A percentile compares a stretch with the other conserved stretches of the same genome.
Conservation (phyloP, 441 rosid genomes). For the Codiaeum variegatum region DNA sequence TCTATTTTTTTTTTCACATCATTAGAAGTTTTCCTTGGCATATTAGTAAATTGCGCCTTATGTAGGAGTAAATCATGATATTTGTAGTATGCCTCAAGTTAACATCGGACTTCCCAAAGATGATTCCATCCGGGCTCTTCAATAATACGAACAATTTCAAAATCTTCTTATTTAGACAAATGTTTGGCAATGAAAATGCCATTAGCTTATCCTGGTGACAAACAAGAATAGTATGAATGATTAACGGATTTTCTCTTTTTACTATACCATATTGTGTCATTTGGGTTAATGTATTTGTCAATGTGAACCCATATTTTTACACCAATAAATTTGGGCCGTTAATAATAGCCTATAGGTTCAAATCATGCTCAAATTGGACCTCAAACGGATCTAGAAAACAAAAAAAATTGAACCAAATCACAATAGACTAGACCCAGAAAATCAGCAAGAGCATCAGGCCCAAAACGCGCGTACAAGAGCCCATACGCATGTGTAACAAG, state of each 20-base stretch:
- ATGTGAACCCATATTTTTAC: no score
- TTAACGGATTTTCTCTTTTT: not conserved
- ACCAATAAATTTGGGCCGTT: no score
- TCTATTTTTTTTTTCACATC: not conserved
- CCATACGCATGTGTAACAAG: no score
- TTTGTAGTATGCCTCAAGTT: not conserved
- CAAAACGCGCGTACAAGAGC: no score
- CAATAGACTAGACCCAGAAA: no score
- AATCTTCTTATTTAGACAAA: not conserved
- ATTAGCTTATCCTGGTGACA: not conserved
- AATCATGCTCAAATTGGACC: no score
- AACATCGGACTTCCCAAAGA: not conserved
- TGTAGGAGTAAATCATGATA: not conserved
- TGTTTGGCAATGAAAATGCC: not conserved
- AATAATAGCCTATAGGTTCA: no score
- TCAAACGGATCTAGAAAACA: no score
- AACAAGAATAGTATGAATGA: not conserved
- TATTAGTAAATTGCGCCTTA: not conserved
- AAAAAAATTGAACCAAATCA: no score
- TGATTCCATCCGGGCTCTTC: not conserved
- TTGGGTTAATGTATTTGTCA: not conserved
- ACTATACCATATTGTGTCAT: not conserved
- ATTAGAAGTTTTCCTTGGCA: not conserved
- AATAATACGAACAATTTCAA: not conserved
- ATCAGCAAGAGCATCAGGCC: no score